These are phyloP conservation scores for Tuber indicum DNA, from an alignment of 495 filamentous ascomycete species.

Conservation along the genomic window DNA sequence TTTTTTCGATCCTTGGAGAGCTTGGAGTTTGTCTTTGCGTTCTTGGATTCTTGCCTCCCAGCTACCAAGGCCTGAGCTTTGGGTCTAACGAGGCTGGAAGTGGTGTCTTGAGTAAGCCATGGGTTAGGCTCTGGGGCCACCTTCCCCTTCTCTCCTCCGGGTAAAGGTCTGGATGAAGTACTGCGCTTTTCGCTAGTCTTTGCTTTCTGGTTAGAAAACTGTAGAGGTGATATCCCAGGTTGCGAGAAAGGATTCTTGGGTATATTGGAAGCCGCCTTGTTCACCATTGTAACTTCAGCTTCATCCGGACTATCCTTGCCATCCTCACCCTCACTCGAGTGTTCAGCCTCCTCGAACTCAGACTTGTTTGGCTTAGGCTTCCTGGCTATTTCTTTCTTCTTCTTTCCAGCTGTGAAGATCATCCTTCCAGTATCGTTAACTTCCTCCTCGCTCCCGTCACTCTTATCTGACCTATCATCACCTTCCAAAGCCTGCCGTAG, in stretches of 20 bases:
- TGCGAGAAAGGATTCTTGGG: conserved; percentile 31
- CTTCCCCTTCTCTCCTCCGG: conserved; percentile 5
- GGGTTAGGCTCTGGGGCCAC: conserved; percentile 47
- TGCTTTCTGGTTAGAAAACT: background rate
- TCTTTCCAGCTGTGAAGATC: conserved; percentile 52
- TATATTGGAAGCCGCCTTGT: conserved; percentile 15
- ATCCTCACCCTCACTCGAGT: conserved; percentile 45
- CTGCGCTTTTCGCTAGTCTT: conserved; percentile 7
- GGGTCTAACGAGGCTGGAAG: conserved; percentile 14
- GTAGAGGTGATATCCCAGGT: background rate
- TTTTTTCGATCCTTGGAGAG: conserved; percentile 38
- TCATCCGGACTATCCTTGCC: conserved; percentile 45
- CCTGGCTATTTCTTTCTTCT: conserved; percentile 23
- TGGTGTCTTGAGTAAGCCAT: conserved; percentile 43
- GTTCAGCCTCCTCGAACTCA: conserved; percentile 30
- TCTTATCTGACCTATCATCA: conserved; percentile 40
- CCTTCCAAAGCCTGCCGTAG: conserved; percentile 63
- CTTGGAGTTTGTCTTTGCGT: conserved; percentile 32
- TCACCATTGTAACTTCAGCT: conserved; percentile 34
- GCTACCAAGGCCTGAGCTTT: conserved; percentile 23
- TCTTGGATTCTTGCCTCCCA: conserved; percentile 31
- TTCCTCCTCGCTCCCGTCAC: conserved; percentile 53
- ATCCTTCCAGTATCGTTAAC: conserved; percentile 57
- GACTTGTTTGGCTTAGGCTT: conserved; percentile 15
- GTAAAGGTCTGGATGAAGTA: background rate